Evolutionary conservation across 352 stramenopile genomes (phyloP), one percentile per base, ranked within the genome.

Genomic region (Pelagophyceae sp.): DNA sequence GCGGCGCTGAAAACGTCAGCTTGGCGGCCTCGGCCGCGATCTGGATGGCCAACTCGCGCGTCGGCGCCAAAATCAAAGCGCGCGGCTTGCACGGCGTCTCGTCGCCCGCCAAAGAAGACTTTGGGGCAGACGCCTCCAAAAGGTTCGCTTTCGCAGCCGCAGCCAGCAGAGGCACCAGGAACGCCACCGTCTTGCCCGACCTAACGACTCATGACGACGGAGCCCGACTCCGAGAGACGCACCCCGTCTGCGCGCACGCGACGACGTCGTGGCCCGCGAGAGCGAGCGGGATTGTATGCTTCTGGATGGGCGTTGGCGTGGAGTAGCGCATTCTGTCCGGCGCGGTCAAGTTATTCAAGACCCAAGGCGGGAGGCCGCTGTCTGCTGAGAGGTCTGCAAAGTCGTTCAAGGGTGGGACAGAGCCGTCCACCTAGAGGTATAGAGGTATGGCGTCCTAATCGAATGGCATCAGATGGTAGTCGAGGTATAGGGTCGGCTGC

Each of bases 171-270:
- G 98, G 89, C 35, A 99, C 87, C 82, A 88, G 95, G 86, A 99
- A 99, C 19, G 94, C 97, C 40, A 99, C 94, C 23, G 96, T 99
- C 84, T 99, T 99, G 81, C 97, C 97, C n/a, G 89, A n/a, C n/a
- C n/a, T n/a, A n/a, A n/a, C n/a, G n/a, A n/a, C n/a, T n/a, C n/a
- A n/a, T n/a, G n/a, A n/a, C n/a, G n/a, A n/a, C n/a, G n/a, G n/a
- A n/a, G n/a, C n/a, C n/a, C n/a, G n/a, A n/a, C n/a, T n/a, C n/a
- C n/a, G n/a, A n/a, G n/a, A n/a, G n/a, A n/a, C 96, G 54, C 90
- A 98, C 80, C 96, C 96, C 58, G 96, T 99, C 87, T 99, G 96
- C 23, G 96, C 96, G 89, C 95, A 99, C 6, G 96, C 96, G 96
- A 99, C 99, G 80, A 99, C 91, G 83, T 99, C 96, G 72, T 94